Conservation (phyloP, 257 asterid species). For the Echites panduratus region DNA sequence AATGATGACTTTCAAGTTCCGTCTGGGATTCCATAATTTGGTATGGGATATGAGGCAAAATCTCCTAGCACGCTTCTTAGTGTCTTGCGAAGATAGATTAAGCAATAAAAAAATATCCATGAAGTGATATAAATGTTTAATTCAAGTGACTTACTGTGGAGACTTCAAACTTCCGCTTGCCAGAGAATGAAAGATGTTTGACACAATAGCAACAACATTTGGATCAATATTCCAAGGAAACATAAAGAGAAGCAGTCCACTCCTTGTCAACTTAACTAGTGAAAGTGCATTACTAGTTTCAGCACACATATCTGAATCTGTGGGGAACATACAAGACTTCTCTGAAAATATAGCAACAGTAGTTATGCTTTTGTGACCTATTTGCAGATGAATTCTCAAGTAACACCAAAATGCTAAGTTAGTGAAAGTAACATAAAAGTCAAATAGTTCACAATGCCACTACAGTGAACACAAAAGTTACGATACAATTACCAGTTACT, state of each 20-base stretch:
- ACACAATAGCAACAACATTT: slow-evolving; percentile 28
- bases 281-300: slow-evolving; percentile 29
- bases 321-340: background rate
- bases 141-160: slow-evolving; percentile 33
- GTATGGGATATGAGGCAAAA: background rate
- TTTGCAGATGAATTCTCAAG: background rate
- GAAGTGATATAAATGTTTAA: background rate
- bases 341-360: slow-evolving; percentile 1
- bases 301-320: slow-evolving; percentile 19
- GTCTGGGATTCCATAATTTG: background rate
- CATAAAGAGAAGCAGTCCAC: slow-evolving; percentile 38
- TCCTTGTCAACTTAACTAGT: slow-evolving; percentile 41
- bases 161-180: slow-evolving; percentile 30
- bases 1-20: background rate
- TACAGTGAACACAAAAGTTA: background rate
- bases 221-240: slow-evolving; percentile 30
- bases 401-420: background rate
- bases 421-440: background rate
- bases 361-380: background rate
- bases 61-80: background rate
- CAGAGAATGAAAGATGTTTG: slow-evolving; percentile 28
- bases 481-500: slow-evolving; percentile 18
- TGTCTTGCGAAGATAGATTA: background rate
- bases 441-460: background rate
- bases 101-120: background rate